Base-by-base conservation (phyloP, 1,284 basidiomycete species). In the Xerocomus minutiporus region DNA sequence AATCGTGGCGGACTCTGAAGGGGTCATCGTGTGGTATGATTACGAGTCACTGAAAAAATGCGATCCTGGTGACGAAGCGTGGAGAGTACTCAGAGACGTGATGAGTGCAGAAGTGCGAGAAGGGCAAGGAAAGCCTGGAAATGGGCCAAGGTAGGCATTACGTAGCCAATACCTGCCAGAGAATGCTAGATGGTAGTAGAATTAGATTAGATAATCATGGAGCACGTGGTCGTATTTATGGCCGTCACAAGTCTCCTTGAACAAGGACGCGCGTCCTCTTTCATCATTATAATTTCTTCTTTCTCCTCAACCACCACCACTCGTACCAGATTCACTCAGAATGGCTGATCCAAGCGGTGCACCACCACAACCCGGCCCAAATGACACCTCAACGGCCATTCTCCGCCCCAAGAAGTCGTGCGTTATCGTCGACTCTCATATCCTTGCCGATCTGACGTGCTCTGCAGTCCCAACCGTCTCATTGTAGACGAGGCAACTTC, bases 331-430 rank as follows among this genome's bases (percentile, higher is more conserved):
- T 35, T 46, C 39, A 41, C 46, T 11, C 7, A 62, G 26, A 57
- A 86, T 86, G 80, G 82, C 82, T 61, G 87, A 91, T 74, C 88
- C 88, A 17, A 89, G 86, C 62, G 88, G 88, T 61, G 87, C 86
- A 59, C 63, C 85, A 54, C 79, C 86, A 55, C 84, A 83, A 64
- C 85, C 88, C 29, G 86, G 85, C 48, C 83, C 83, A 26, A 82
- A 94, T 69, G 92, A 94, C 65, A 79, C 82, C 54, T 91, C 93
- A n/a, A 97, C 94, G 31, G 93, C 94, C 45, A 97, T 97, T 70
- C 78, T 97, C 57, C 79, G 94, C 59, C 88, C 87, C 60, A 97
- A 97, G 89, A 95, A 95, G 80, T 94, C 91, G 94, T 96, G 70
- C 63, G 92, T 82, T 32, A 38, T 20, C 40, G 45, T 55, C 40